Evolutionary conservation across 805 yeast genomes (phyloP), one percentile per base, ranked within the genome.

Genomic region (Candida dajiaensis): DNA sequence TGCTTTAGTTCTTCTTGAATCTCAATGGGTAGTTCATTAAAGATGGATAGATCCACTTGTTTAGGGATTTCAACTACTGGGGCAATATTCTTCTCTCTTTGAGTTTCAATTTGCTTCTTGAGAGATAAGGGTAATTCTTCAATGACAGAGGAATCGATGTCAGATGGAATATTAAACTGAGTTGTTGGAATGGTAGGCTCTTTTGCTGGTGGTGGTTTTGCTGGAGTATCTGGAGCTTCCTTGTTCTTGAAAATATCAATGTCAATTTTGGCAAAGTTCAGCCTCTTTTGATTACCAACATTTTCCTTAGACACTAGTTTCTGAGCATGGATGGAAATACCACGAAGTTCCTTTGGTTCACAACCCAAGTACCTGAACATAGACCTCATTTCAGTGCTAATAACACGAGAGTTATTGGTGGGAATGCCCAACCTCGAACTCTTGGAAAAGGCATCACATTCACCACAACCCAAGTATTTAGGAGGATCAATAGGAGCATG

Each of bases 391-490:
- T 83, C 87, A 12, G 81, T 71, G 0, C 81, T 75, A 9, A 88
- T 61, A n/a, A 78, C 57, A 1, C 88, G 87, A 55, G 71, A 53
- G 45, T 78, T 83, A 55, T 77, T 70, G 2, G 89, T 79, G 3
- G 83, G 72, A 1, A 77, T 61, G 0, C 89, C 89, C 13, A 92
- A 58, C 29, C 70, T 70, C 3, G 83, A 67, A 11, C 83, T 70
- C 53, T 80, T 81, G 38, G 81, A 78, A 12, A 74, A 65, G 29
- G 82, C 68, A 43, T 82, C 88, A 63, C 96, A 88, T 13, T 61
- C 61, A 0, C 99, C 98, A 80, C 85, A 79, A 0, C 99, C 99
- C 57, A 94, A 52, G 62, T 69, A 83, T 58, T 92, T 94, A 1
- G 85, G 75, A 0, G 97, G 87, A 18, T 79, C 78, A 2, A 83